Percentiles rank a stretch among this genome's conserved stretches.
phyloP scores from a whole-genome alignment of 2,329 filamentous ascomycete species.

The Penicillium sp. region DNA sequence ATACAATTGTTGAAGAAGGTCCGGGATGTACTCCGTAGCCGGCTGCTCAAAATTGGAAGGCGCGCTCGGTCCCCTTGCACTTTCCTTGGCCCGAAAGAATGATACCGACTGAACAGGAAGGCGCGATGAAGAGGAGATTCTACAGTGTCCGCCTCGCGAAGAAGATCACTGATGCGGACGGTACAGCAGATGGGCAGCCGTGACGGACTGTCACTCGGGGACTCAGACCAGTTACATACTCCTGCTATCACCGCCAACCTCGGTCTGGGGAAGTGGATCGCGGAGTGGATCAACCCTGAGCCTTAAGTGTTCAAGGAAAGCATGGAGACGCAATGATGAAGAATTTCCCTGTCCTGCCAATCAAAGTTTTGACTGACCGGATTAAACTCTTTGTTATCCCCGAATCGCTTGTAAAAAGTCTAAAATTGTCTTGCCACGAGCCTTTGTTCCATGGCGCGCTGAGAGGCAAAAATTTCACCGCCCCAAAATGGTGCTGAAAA shows the following conservation, averaged over 20 bases:
- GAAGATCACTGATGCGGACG: no score
- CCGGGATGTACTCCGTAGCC: no score
- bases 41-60: background rate
- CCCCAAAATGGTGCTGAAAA: background rate
- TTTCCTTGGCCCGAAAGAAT: background rate
- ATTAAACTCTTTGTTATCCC: background rate
- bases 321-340: background rate
- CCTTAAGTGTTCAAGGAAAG: background rate
- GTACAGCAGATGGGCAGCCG: no score
- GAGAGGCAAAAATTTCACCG: slow-evolving; percentile 10
- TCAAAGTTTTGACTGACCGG: background rate
- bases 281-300: background rate
- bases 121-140: background rate
- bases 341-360: background rate
- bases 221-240: no score
- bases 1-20: background rate
- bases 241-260: no score
- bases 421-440: background rate
- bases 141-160: no score
- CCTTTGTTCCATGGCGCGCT: slow-evolving; percentile 3
- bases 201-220: no score
- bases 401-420: background rate
- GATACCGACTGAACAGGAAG: background rate
- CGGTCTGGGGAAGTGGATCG: slow-evolving; percentile 15
- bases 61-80: no score